phyloP scores from a whole-genome alignment of 148 eudicot species.

The Dysphania ambrosioides region DNA sequence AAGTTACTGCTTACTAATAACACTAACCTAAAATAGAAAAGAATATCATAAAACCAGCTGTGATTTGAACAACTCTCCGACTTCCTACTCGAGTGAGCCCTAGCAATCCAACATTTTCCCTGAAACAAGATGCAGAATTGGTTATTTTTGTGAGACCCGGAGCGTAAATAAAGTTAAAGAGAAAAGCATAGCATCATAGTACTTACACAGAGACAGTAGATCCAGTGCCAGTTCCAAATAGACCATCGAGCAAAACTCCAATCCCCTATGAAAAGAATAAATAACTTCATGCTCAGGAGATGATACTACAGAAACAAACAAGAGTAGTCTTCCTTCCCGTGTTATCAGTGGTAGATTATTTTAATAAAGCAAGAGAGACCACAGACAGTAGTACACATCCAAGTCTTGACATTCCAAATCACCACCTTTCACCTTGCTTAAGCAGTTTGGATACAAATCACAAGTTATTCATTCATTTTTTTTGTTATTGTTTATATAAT shows the following conservation, averaged over 20 bases:
- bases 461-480: background rate
- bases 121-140: constrained; percentile 29
- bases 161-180: background rate
- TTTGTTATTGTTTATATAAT: too few relatives aligned
- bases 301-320: background rate
- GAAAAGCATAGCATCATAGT: background rate
- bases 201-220: constrained; percentile 96
- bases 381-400: background rate
- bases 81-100: constrained; percentile 98
- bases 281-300: too few relatives aligned
- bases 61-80: constrained; percentile 94
- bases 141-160: background rate
- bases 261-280: constrained; percentile 60
- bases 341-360: background rate
- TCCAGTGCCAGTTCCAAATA: constrained; percentile 86
- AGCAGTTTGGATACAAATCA: background rate
- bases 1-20: background rate
- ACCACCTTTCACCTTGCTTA: background rate
- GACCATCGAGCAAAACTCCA: constrained; percentile 85
- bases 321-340: background rate
- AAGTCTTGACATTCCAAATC: background rate
- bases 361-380: background rate
- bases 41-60: constrained; percentile 98
- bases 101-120: constrained; percentile 95
- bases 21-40: constrained; percentile 80